Evolutionary conservation across 2,329 filamentous ascomycete species (phyloP).

Genomic region (Xylogone sp.): DNA sequence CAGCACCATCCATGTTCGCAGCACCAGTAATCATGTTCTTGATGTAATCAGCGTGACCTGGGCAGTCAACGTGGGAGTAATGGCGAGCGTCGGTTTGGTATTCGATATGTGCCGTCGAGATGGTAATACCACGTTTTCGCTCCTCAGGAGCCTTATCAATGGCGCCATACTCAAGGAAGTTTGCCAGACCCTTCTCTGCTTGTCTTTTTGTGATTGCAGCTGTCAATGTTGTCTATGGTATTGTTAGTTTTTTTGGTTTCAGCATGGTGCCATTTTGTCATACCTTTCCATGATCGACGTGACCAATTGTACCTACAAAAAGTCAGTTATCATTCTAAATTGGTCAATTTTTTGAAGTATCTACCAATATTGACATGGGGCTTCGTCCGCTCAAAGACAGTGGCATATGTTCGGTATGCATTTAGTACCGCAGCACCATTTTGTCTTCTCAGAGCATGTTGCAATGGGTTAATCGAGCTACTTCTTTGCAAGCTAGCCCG

Average conservation of each 20-base stretch:
- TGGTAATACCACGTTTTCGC: constrained; percentile 99
- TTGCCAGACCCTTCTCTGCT: constrained; percentile 88
- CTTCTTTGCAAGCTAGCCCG: constrained; percentile 69
- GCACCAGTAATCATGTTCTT: constrained; percentile 99
- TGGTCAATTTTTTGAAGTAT: constrained; percentile 16
- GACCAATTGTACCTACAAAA: constrained; percentile 80
- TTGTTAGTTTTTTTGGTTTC: constrained; percentile 4
- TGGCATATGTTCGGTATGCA: constrained; percentile 60
- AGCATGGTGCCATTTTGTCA: constrained; percentile 6
- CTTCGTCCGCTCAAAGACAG: constrained; percentile 80
- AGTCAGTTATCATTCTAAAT: constrained; percentile 10
- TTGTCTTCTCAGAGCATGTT: constrained; percentile 61
- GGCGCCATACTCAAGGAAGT: constrained; percentile 93
- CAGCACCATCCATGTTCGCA: constrained; percentile 98
- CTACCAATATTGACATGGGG: constrained; percentile 97
- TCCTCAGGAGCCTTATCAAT: constrained; percentile 99
- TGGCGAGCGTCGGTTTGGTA: constrained; percentile 92
- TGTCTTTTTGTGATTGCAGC: constrained; percentile 99
- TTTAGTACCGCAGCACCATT: constrained; percentile 62
- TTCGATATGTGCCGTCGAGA: constrained; percentile 97
- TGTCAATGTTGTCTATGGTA: constrained; percentile 82
- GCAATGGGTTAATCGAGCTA: constrained; percentile 71
- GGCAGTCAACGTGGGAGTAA: constrained; percentile 99
- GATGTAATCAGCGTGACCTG: constrained; percentile 99
- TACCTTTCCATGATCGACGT: constrained; percentile 99